Conservation (phyloP, 1,284 basidiomycete genomes). For the Microbotryomycetes sp. region DNA sequence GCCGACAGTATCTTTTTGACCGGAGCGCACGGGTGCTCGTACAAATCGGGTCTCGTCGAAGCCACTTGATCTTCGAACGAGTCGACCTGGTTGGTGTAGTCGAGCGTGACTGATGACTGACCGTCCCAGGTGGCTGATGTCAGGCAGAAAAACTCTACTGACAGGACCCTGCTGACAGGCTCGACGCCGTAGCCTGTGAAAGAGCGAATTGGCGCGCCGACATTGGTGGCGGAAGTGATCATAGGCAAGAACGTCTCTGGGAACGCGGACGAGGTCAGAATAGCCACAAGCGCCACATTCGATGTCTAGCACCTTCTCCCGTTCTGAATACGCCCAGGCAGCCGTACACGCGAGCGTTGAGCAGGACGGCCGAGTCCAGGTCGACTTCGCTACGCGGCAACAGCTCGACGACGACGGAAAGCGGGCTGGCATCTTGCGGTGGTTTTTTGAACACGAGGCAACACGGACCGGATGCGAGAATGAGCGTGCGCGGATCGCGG, state of each 20-base stretch:
- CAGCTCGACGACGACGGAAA: conserved; percentile 67
- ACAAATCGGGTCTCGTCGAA: conserved; percentile 43
- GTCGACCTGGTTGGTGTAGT: conserved; percentile 4
- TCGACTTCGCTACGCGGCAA: conserved; percentile 64
- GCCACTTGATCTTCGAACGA: conserved; percentile 18
- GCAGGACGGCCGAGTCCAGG: conserved; percentile 50
- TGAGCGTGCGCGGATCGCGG: conserved; percentile 6
- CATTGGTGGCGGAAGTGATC: conserved; percentile 62
- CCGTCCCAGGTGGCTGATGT: conserved; percentile 36
- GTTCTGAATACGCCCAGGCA: conserved; percentile 64
- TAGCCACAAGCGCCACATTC: neutral
- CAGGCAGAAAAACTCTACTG: conserved; percentile 47
- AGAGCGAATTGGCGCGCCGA: conserved; percentile 46
- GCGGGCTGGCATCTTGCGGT: neutral
- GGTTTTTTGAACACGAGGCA: conserved; percentile 14
- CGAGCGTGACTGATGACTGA: neutral
- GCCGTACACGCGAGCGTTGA: conserved; percentile 54
- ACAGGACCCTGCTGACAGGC: conserved; percentile 42
- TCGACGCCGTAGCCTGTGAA: conserved; percentile 28
- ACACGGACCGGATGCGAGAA: conserved; percentile 10
- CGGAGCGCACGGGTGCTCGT: conserved; percentile 83
- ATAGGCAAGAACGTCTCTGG: conserved; percentile 72
- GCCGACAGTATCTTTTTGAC: conserved; percentile 85
- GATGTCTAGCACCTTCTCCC: neutral
- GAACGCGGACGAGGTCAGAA: neutral